Percentiles rank a stretch among this genome's conserved stretches.
Conservation (phyloP, 2,329 filamentous ascomycete species). For the Diaporthe australafricana region DNA sequence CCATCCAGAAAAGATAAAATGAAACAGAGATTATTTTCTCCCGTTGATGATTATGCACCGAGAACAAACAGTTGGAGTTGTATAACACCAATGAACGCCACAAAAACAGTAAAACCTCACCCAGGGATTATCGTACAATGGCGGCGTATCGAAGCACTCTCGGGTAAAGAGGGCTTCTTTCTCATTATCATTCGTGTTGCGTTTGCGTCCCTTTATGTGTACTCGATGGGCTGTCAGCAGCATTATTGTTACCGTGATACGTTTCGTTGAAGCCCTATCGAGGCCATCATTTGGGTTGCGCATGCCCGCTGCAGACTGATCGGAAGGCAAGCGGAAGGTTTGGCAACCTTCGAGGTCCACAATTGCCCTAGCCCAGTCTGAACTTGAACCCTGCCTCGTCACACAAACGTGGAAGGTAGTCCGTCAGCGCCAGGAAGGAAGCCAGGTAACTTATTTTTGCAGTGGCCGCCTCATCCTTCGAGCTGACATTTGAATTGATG, state of each 20-base stretch:
- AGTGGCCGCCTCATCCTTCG: not conserved
- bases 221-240: not conserved
- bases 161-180: not conserved
- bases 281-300: not conserved
- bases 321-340: not conserved
- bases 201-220: constrained; percentile 7
- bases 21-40: constrained; percentile 22
- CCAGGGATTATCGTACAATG: constrained; percentile 29
- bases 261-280: not conserved
- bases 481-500: not conserved
- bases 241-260: not conserved
- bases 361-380: not conserved
- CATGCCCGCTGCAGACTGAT: not conserved
- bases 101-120: constrained; percentile 25
- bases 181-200: constrained; percentile 31
- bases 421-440: not conserved
- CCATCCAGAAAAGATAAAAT: constrained; percentile 13
- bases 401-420: not conserved
- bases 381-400: not conserved
- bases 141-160: constrained; percentile 12
- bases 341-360: not conserved
- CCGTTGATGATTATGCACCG: constrained; percentile 33
- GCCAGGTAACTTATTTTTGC: not conserved
- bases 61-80: constrained; percentile 20
- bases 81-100: constrained; percentile 27